phyloP scores from a whole-genome alignment of 169 alveolate species.

The Plasmodium berghei region DNA sequence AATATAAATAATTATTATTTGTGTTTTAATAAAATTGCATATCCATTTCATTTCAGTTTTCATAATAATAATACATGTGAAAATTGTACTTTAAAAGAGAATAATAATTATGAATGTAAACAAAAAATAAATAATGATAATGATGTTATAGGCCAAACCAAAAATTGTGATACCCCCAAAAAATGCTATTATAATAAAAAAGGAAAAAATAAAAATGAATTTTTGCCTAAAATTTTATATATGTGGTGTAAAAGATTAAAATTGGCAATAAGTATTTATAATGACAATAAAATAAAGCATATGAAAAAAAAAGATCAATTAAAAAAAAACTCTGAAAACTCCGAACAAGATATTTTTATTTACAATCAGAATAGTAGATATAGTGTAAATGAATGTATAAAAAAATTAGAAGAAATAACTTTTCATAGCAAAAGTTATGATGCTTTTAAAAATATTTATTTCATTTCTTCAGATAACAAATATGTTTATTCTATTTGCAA shows the following conservation, averaged over 20 bases:
- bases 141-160: conserved; percentile 3
- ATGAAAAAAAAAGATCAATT: conserved; percentile 16
- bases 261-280: conserved; percentile 30
- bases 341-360: not conserved
- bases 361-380: conserved; percentile 54
- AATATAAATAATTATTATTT: conserved; percentile 58
- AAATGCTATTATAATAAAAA: conserved; percentile 1
- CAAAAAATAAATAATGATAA: not conserved
- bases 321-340: not conserved
- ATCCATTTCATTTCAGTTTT: conserved; percentile 60
- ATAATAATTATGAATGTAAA: not conserved
- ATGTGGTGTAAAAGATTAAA: conserved; percentile 54
- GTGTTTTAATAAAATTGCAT: conserved; percentile 26
- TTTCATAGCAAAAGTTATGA: conserved; percentile 8
- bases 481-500: not conserved
- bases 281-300: conserved; percentile 29
- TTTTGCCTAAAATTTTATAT: conserved; percentile 40
- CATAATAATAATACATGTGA: conserved; percentile 21
- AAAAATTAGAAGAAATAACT: conserved; percentile 16
- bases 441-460: conserved; percentile 12
- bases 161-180: not conserved
- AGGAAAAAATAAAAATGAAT: conserved; percentile 15
- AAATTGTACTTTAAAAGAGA: conserved; percentile 28
- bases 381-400: conserved; percentile 45
- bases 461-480: conserved; percentile 1